These are phyloP conservation scores for Jimgerdemannia lactiflua DNA, from an alignment of 192 early-diverging fungal genomes.

Conservation along the genomic window DNA sequence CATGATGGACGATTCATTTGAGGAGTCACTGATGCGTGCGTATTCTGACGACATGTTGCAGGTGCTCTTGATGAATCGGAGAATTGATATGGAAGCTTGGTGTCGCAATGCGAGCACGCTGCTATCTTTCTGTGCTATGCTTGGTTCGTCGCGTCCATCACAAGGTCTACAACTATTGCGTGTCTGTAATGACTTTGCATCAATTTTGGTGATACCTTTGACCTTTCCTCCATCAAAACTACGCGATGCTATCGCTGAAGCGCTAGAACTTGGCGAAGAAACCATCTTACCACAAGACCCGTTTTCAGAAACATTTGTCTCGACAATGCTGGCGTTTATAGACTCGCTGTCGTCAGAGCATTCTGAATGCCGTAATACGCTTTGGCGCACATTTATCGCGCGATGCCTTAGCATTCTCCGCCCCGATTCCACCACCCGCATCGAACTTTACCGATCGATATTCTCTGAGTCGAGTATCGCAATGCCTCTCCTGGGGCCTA, in stretches of 20 bases:
- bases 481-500: background rate
- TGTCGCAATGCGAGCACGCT: conserved; percentile 8
- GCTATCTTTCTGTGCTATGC: background rate
- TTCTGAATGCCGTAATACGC: background rate
- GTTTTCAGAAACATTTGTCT: background rate
- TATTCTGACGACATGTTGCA: background rate
- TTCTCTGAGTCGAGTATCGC: background rate
- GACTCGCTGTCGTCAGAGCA: background rate
- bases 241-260: background rate
- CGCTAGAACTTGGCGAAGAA: background rate
- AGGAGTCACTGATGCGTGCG: conserved; percentile 5
- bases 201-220: conserved; percentile 3
- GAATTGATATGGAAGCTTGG: background rate
- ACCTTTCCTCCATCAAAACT: background rate
- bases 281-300: background rate
- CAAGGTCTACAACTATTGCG: background rate
- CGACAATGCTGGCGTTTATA: background rate
- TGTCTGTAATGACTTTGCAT: conserved; percentile 10
- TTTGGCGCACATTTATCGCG: conserved; percentile 1
- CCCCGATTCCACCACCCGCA: background rate
- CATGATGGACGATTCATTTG: background rate
- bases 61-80: background rate
- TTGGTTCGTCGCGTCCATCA: background rate
- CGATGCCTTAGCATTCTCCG: conserved; percentile 4
- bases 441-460: conserved; percentile 5